Conservation (phyloP, 2,329 filamentous ascomycete genomes). For the Ophiostoma triangulosporum region DNA sequence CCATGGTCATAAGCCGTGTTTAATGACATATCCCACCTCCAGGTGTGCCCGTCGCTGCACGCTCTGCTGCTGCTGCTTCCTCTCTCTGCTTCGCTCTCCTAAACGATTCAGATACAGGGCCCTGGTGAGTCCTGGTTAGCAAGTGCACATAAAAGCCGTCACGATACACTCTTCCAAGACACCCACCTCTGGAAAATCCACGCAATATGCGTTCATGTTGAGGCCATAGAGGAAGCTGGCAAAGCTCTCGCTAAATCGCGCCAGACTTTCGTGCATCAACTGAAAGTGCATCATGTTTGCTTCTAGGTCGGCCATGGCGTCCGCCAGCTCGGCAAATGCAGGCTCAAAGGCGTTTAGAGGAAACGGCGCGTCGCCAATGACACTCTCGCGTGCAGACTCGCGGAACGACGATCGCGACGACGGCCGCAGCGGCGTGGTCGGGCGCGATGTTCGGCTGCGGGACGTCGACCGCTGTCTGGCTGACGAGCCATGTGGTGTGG, state of each 20-base stretch:
- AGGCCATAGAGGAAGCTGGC: conserved; percentile 88
- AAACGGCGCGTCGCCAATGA: conserved; percentile 40
- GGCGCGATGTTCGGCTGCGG: conserved; percentile 55
- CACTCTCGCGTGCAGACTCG: conserved; percentile 50
- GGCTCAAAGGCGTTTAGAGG: conserved; percentile 77
- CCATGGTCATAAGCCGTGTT: background rate
- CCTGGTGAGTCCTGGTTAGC: conserved; percentile 32
- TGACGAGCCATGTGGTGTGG: conserved; percentile 4
- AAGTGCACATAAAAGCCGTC: background rate
- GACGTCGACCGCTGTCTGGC: conserved; percentile 38
- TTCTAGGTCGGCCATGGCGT: conserved; percentile 90
- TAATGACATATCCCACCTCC: background rate
- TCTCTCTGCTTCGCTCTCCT: conserved; percentile 48
- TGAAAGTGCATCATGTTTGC: conserved; percentile 97
- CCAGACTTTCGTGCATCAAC: conserved; percentile 87
- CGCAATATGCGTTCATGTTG: conserved; percentile 98
- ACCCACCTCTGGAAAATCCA: conserved; percentile 83
- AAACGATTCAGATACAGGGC: conserved; percentile 75
- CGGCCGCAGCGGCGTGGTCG: conserved; percentile 82
- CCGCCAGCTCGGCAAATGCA: conserved; percentile 82
- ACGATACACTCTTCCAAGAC: background rate
- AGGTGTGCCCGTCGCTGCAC: background rate
- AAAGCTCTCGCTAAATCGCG: conserved; percentile 91
- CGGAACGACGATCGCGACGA: conserved; percentile 82
- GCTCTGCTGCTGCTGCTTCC: conserved; percentile 19